These are phyloP conservation scores for Aegle marmelos DNA, from an alignment of 345 rosid genomes.

Conservation along the genomic window DNA sequence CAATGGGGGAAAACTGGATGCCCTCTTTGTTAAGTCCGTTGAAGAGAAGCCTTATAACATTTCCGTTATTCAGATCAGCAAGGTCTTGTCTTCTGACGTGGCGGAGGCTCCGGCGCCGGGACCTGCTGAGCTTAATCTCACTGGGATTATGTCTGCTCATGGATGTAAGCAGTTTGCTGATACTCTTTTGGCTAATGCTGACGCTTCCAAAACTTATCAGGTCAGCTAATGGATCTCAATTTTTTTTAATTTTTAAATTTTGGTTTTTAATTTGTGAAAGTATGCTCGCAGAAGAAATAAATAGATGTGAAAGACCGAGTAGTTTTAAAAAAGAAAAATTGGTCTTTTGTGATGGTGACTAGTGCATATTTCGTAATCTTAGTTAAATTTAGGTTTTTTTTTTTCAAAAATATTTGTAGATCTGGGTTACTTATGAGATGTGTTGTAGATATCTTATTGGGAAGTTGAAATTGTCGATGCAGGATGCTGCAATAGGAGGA, in stretches of 20 bases:
- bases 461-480: not conserved
- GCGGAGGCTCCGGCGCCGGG: constrained; percentile 88
- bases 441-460: not conserved
- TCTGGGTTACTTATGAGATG: not conserved
- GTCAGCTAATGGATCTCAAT: constrained; percentile 20
- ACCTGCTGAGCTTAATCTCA: constrained; percentile 64
- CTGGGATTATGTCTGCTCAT: constrained; percentile 80
- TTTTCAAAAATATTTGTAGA: not conserved
- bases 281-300: not conserved
- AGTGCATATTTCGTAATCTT: not conserved
- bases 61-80: constrained; percentile 87
- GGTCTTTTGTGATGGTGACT: not conserved
- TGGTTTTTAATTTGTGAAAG: not conserved
- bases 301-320: not conserved
- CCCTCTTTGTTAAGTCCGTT: constrained; percentile 61
- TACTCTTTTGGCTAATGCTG: constrained; percentile 52
- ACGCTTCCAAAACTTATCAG: constrained; percentile 62
- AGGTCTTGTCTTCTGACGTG: constrained; percentile 56
- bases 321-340: not conserved
- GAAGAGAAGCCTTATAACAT: constrained; percentile 87
- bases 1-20: constrained; percentile 51
- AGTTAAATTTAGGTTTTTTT: not conserved
- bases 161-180: constrained; percentile 92
- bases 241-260: not conserved
- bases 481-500: constrained; percentile 81